phyloP scores from a whole-genome alignment of 2,329 filamentous ascomycete species.

The Delphinella strobiligena region DNA sequence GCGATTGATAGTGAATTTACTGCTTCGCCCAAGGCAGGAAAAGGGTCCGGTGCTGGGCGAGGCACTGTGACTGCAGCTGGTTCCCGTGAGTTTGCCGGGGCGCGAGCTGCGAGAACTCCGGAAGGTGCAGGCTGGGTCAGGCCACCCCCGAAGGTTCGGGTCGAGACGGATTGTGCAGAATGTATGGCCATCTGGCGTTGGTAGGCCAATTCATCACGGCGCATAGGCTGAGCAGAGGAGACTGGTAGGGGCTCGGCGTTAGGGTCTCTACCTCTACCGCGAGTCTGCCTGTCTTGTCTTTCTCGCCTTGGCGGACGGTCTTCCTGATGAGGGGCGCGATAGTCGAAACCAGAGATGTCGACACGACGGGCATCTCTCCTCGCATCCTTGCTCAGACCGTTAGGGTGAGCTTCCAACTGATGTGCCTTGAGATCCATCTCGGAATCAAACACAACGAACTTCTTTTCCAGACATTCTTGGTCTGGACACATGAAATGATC shows the following conservation, averaged over 20 bases:
- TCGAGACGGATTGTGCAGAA: slow-evolving; percentile 67
- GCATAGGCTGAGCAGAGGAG: slow-evolving; percentile 66
- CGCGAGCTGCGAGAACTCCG: slow-evolving; percentile 30
- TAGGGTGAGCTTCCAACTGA: slow-evolving; percentile 71
- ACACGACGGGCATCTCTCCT: slow-evolving; percentile 74
- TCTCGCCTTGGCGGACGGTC: slow-evolving; percentile 37
- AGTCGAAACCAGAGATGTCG: slow-evolving; percentile 77
- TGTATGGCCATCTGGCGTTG: slow-evolving; percentile 88
- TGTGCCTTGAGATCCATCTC: slow-evolving; percentile 93
- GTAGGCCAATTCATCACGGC: slow-evolving; percentile 79
- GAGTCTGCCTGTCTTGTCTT: slow-evolving; percentile 20
- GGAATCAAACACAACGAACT: slow-evolving; percentile 91
- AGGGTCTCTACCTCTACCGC: slow-evolving; percentile 67
- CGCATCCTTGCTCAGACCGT: slow-evolving; percentile 68
- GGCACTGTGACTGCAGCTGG: slow-evolving; percentile 28
- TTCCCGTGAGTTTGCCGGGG: slow-evolving; percentile 27
- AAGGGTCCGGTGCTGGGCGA: slow-evolving; percentile 16
- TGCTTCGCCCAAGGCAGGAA: slow-evolving; percentile 5
- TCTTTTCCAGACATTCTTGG: slow-evolving; percentile 84
- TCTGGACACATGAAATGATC: slow-evolving; percentile 82
- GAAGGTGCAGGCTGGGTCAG: slow-evolving; percentile 39
- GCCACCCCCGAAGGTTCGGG: slow-evolving; percentile 73
- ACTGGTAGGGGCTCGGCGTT: slow-evolving; percentile 69
- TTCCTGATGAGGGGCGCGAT: slow-evolving; percentile 57
- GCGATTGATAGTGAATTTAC: slow-evolving; percentile 1